Evolutionary conservation across 768 basidiomycete species (phyloP), one percentile per base, ranked within the genome.

Genomic region (Tricholoma terreum): DNA sequence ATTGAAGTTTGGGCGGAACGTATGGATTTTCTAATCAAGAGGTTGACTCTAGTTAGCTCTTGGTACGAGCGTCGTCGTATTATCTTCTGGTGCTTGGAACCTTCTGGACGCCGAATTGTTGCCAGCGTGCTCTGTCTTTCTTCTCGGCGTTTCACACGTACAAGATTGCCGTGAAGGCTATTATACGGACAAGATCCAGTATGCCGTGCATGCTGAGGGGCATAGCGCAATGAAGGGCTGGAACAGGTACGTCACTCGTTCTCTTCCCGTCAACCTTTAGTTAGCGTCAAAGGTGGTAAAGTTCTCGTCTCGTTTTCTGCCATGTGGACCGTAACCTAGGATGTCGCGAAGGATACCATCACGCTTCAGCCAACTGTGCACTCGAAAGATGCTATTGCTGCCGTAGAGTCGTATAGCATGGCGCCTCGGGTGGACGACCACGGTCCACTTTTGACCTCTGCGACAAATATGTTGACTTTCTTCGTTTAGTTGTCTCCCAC

Each of bases 141-240:
- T 76, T 21, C 65, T 57, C 1, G 58, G 61, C 31, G 60, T 69
- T 6, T 30, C 51, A 8, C 65, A 79, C 54, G 76, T 77, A n/a
- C 72, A 72, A n/a, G 56, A 57, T 53, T 30, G 70, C 74, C 4
- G 77, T 78, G 77, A 58, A 58, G 9, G 70, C 67, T 6, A 76
- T 79, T 77, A 69, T 61, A 42, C 58, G 7, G 57, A 67, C 36
- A 69, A 69, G 35, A 66, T 72, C 21, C 68, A 65, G 30, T 79
- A 79, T 57, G 76, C 76, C 17, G 77, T 79, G 3, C 75, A 74
- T 59, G 71, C 75, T 4, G 77, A 75, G 12, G 73, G 73, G 7
- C 77, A 79, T 57, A 73, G 70, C 54, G 76, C 68, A 5, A 76
- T 75, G 73, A 66, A 60, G n/a, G 77, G 74, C 15, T 79, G 76